Conservation (phyloP, 345 rosid genomes). For the Gossypium sturtianum region DNA sequence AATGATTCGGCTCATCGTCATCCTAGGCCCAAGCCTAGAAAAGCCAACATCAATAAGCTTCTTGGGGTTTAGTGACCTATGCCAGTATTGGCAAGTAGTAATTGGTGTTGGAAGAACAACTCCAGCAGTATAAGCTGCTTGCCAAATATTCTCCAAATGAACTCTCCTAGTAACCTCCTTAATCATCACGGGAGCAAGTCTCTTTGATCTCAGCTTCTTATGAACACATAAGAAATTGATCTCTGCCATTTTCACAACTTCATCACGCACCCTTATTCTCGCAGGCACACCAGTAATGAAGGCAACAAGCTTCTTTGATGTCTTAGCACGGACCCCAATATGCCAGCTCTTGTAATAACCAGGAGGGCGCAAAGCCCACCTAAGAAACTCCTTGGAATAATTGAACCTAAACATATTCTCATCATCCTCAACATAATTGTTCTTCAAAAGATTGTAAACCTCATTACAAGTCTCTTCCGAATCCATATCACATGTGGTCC, state of each 20-base stretch:
- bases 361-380: conserved; percentile 87
- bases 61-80: conserved; percentile 91
- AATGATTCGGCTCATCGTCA: conserved; percentile 97
- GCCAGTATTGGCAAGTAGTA: conserved; percentile 92
- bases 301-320: conserved; percentile 79
- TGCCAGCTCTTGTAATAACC: conserved; percentile 81
- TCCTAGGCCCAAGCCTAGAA: conserved; percentile 80
- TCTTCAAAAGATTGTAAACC: conserved; percentile 73
- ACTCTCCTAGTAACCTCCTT: conserved; percentile 95
- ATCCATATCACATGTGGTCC: conserved; percentile 81
- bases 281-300: conserved; percentile 92
- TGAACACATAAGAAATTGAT: conserved; percentile 90
- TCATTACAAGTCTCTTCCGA: conserved; percentile 68
- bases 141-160: conserved; percentile 90
- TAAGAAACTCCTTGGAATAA: conserved; percentile 87
- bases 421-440: conserved; percentile 86
- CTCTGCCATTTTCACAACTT: conserved; percentile 83
- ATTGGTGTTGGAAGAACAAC: conserved; percentile 85
- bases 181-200: conserved; percentile 95
- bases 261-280: conserved; percentile 69
- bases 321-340: conserved; percentile 79
- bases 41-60: conserved; percentile 97
- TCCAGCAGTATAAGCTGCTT: conserved; percentile 97
- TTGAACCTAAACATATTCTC: conserved; percentile 96
- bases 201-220: conserved; percentile 88